Conservation (phyloP, 1,284 basidiomycete genomes). For the Erythrobasidium hasegawianum region DNA sequence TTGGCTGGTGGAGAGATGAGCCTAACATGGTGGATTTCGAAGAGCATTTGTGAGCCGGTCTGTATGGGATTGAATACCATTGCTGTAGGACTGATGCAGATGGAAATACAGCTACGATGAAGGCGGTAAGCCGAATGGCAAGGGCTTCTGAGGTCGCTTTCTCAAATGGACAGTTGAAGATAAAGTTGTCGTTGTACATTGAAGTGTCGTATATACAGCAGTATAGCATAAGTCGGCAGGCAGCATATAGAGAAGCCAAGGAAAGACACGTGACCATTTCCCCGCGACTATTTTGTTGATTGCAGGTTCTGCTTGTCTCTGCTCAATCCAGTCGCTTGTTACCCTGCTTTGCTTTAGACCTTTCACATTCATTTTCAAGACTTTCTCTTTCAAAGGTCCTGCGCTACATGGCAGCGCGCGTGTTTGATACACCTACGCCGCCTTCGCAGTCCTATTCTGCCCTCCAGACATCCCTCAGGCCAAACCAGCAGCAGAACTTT, state of each 20-base stretch:
- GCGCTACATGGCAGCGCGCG: conserved; percentile 9
- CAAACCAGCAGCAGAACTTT: conserved; percentile 10
- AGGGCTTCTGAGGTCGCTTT: conserved; percentile 32
- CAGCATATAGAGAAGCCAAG: too few relatives aligned
- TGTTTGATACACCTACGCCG: conserved; percentile 32
- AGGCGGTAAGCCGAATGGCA: conserved; percentile 34
- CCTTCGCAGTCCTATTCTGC: conserved; percentile 30
- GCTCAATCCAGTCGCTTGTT: too few relatives aligned
- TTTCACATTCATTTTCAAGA: neutral
- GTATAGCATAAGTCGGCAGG: too few relatives aligned
- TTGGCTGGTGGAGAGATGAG: conserved; percentile 24
- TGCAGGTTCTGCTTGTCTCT: neutral
- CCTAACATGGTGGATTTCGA: conserved; percentile 26
- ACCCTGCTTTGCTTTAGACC: neutral
- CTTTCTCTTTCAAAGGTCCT: neutral
- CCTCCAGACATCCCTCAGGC: conserved; percentile 15
- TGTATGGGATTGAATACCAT: neutral
- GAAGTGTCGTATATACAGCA: too few relatives aligned
- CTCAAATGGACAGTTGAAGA: too few relatives aligned
- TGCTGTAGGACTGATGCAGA: neutral
- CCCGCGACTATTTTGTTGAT: neutral
- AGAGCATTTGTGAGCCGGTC: conserved; percentile 9
- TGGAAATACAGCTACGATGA: conserved; percentile 9
- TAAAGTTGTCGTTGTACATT: too few relatives aligned
- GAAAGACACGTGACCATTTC: neutral